Conservation (phyloP, 2,329 filamentous ascomycete genomes). For the Kalmusia sp. region DNA sequence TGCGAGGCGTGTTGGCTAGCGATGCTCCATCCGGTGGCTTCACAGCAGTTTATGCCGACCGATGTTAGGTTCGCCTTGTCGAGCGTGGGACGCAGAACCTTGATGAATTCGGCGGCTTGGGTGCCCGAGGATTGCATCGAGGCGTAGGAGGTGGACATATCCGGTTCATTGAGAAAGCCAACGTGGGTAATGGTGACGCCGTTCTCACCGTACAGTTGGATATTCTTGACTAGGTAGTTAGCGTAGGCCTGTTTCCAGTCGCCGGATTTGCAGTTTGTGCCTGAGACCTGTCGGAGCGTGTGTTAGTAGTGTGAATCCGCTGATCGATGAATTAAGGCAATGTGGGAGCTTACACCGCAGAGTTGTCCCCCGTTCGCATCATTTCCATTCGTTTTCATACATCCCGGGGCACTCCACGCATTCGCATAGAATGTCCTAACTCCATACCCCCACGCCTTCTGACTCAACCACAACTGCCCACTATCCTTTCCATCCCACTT, state of each 20-base stretch:
- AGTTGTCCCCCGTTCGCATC: conserved; percentile 55
- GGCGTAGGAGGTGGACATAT: conserved; percentile 51
- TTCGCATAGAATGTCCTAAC: conserved; percentile 57
- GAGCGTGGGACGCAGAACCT: conserved; percentile 52
- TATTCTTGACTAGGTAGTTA: conserved; percentile 57
- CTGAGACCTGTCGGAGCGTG: conserved; percentile 29
- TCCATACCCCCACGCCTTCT: conserved; percentile 55
- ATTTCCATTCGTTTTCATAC: conserved; percentile 59
- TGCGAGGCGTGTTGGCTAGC: conserved; percentile 47
- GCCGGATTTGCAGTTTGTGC: conserved; percentile 46
- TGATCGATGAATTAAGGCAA: neutral
- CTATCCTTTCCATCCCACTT: conserved; percentile 37
- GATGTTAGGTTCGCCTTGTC: conserved; percentile 45
- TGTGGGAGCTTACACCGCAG: conserved; percentile 51
- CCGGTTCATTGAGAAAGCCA: conserved; percentile 56
- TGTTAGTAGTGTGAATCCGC: too few species aligned
- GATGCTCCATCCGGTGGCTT: conserved; percentile 52
- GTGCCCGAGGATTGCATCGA: conserved; percentile 56
- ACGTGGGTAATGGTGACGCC: conserved; percentile 52
- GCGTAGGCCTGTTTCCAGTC: conserved; percentile 60
- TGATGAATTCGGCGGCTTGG: conserved; percentile 61
- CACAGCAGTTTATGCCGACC: conserved; percentile 54
- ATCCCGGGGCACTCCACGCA: conserved; percentile 60
- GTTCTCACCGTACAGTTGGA: conserved; percentile 50
- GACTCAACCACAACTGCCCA: conserved; percentile 60